Base-by-base conservation (phyloP, 441 rosid genomes). In the Erodium moschatum region DNA sequence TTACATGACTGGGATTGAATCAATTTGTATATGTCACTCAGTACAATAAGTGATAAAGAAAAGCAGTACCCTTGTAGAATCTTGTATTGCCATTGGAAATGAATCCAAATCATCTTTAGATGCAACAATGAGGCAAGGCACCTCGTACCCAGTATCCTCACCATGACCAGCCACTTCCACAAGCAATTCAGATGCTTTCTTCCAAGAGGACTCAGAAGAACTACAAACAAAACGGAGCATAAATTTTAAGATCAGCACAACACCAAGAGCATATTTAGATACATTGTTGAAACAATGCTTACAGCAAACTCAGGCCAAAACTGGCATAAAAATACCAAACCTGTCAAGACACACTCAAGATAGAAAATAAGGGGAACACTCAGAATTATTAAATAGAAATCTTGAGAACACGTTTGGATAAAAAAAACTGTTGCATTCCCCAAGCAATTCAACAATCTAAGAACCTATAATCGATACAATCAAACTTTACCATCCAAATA, bases 41-140 rank as follows among this genome's bases (percentile, higher is more conserved):
- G 10, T 54, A 6, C 8, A 54, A 54, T 4, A 19, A 54, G 5
- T 54, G 21, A 16, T 16, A 10, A 13, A 16, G 0, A 7, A 54
- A 54, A 54, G n/a, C 61, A 54, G 9, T 80, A 86, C 93, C 84
- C 85, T 78, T 58, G 87, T 85, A 65, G 90, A 79, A 74, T 85
- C 85, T 69, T 83, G 87, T 66, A 83, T 82, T 52, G 87, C 79
- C 84, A 85, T 82, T 40, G 83, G 81, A 79, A 75, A 78, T 35
- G 93, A 81, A 73, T 81, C 84, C 74, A 86, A 73, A 78, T 88
- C 93, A 79, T 86, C 93, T 75, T 88, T 88, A 1, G 90, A 86
- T 1, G 93, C 87, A 66, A 88, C 76, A 54, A 88, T 83, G 44
- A 86, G 83, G 77, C 90, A 88, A 5, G 93, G 93, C 46, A 78